These are phyloP conservation scores for Penicillium flavigenum DNA, from an alignment of 495 filamentous ascomycete species.

Conservation along the genomic window DNA sequence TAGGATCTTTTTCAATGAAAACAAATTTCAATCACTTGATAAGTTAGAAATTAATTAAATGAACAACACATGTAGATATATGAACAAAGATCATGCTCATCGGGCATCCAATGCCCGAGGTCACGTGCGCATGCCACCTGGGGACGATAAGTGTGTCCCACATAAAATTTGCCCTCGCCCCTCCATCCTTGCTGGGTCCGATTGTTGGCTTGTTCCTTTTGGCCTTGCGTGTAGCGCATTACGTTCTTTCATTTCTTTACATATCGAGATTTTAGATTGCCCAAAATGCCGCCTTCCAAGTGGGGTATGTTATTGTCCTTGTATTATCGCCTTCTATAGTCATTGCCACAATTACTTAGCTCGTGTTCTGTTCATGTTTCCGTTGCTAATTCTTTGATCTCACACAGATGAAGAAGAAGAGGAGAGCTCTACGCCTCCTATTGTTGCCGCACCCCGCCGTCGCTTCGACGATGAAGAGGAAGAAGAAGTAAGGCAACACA, in stretches of 20 bases:
- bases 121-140: constrained; percentile 29
- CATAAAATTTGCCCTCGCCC: constrained; percentile 36
- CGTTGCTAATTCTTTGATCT: constrained; percentile 19
- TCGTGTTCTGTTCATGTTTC: background rate
- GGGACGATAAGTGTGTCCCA: constrained; percentile 31
- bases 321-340: constrained; percentile 1
- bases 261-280: constrained; percentile 17
- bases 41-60: constrained; percentile 4
- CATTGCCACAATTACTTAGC: background rate
- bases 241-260: constrained; percentile 12
- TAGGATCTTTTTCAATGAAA: constrained; percentile 32
- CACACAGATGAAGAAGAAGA: constrained; percentile 66
- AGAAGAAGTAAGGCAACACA: constrained; percentile 67
- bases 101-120: constrained; percentile 25
- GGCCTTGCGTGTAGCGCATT: constrained; percentile 22
- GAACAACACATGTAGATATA: background rate
- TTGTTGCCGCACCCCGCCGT: constrained; percentile 52
- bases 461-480: constrained; percentile 91
- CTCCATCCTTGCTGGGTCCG: constrained; percentile 27
- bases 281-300: constrained; percentile 50
- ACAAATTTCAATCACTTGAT: constrained; percentile 13
- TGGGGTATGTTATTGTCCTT: constrained; percentile 47
- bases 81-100: constrained; percentile 14
- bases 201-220: constrained; percentile 23
- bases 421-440: constrained; percentile 61